phyloP scores from a whole-genome alignment of 768 basidiomycete genomes.

The Mycena galopus region DNA sequence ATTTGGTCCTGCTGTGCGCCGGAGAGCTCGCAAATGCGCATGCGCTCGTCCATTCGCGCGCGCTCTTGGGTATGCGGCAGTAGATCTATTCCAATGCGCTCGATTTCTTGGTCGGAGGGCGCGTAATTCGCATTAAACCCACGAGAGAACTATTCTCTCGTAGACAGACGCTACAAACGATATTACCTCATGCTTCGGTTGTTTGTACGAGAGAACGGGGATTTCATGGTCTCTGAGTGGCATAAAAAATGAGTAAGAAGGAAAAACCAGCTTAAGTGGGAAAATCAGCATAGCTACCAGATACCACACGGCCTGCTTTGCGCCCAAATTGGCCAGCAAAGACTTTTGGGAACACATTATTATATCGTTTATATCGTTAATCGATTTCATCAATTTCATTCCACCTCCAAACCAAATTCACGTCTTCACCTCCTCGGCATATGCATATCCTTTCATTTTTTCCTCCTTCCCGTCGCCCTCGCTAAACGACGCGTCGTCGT shows the following conservation, averaged over 20 bases:
- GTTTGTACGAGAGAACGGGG: no score
- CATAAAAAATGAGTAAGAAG: no score
- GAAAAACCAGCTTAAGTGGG: no score
- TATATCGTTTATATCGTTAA: no score
- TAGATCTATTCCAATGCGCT: neutral
- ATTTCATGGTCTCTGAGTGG: no score
- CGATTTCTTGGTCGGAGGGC: neutral
- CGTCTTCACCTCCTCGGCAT: conserved; percentile 12
- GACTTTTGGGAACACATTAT: no score
- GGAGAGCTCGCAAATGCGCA: neutral
- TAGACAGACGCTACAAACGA: no score
- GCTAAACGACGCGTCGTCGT: conserved; percentile 16
- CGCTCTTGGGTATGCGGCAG: neutral
- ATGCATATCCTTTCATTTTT: neutral
- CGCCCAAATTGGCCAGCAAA: no score
- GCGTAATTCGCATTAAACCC: neutral
- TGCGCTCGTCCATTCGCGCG: neutral
- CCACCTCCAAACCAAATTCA: neutral
- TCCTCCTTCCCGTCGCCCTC: conserved; percentile 17
- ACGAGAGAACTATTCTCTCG: no score
- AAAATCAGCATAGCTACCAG: no score
- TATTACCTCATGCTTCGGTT: no score
- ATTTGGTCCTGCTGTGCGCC: neutral
- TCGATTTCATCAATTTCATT: neutral
- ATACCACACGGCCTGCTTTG: no score